phyloP scores from a whole-genome alignment of 352 stramenopile genomes.

The Hyaloperonospora brassicae region DNA sequence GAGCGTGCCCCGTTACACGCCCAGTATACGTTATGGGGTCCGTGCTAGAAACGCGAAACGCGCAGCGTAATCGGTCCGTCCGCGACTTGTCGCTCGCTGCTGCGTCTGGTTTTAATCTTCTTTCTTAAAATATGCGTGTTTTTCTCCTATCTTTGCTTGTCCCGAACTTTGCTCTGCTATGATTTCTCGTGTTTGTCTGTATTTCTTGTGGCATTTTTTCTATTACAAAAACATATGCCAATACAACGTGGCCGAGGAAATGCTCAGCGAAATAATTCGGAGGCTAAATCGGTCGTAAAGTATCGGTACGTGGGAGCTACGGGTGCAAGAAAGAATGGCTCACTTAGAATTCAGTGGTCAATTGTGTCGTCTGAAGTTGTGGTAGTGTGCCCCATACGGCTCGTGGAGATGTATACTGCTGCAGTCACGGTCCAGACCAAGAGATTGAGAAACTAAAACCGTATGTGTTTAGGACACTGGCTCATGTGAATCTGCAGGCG shows the following conservation, averaged over 20 bases:
- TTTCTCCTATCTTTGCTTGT: too few relatives aligned
- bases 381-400: too few relatives aligned
- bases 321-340: too few relatives aligned
- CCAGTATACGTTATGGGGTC: constrained; percentile 44
- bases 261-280: constrained; percentile 85
- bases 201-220: constrained; percentile 10
- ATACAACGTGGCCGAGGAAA: constrained; percentile 83
- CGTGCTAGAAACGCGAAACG: constrained; percentile 61
- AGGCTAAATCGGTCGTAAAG: constrained; percentile 72
- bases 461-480: too few relatives aligned
- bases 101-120: constrained; percentile 2
- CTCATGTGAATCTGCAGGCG: constrained; percentile 81
- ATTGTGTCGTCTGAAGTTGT: constrained; percentile 1
- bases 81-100: not conserved
- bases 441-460: constrained; percentile 79
- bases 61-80: constrained; percentile 78
- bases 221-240: constrained; percentile 80
- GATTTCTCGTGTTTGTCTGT: too few relatives aligned
- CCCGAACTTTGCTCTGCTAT: too few relatives aligned
- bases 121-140: too few relatives aligned
- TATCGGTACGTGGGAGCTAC: constrained; percentile 43
- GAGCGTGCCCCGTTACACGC: too few relatives aligned
- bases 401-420: too few relatives aligned
- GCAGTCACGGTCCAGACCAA: constrained; percentile 72
- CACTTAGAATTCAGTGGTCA: not conserved